Percentiles rank a stretch among this genome's conserved stretches.
These are phyloP conservation scores for Bertia moriformis DNA, from an alignment of 2,329 filamentous ascomycete genomes.

Conservation along the genomic window DNA sequence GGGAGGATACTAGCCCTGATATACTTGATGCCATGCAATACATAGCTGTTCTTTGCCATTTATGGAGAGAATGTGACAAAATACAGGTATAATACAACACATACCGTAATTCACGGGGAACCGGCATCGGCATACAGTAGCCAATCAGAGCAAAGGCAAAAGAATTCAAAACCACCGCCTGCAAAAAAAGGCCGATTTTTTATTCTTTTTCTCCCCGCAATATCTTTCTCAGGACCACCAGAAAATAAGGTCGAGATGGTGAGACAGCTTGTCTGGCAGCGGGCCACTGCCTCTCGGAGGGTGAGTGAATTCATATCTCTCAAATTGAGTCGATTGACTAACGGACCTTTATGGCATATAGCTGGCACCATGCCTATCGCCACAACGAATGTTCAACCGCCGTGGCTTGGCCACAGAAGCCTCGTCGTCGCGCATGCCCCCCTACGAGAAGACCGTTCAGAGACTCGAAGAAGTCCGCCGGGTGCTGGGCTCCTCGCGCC, in stretches of 20 bases:
- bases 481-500: slow-evolving; percentile 31
- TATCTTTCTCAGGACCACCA: not conserved
- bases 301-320: not conserved
- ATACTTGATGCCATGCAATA: too few species aligned
- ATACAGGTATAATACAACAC: not conserved
- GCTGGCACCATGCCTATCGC: not conserved
- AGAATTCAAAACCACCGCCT: not conserved
- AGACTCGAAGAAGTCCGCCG: slow-evolving; percentile 38
- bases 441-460: slow-evolving; percentile 48
- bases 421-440: slow-evolving; percentile 34
- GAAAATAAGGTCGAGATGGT: slow-evolving; percentile 1
- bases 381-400: not conserved
- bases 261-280: slow-evolving; percentile 1
- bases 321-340: not conserved
- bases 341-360: not conserved
- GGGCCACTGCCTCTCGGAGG: not conserved
- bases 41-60: too few species aligned
- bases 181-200: not conserved
- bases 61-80: too few species aligned
- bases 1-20: too few species aligned
- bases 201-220: not conserved
- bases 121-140: not conserved
- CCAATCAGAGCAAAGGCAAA: not conserved
- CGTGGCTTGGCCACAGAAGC: not conserved
- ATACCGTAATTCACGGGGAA: not conserved